Evolutionary conservation across 2,329 filamentous ascomycete genomes (phyloP).

Genomic region (Amesomyces nigricolor): DNA sequence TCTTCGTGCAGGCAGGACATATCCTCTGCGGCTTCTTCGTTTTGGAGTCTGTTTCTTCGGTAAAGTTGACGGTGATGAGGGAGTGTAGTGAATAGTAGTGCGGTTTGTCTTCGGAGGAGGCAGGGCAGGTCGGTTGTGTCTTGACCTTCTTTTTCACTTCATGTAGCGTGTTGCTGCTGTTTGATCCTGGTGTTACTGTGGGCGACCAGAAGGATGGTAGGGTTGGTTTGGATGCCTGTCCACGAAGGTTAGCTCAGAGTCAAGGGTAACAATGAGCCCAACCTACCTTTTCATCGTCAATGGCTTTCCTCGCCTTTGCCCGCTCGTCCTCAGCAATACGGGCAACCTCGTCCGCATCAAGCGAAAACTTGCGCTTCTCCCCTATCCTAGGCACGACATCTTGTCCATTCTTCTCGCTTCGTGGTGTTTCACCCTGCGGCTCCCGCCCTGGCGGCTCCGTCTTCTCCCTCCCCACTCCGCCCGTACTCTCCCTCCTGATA

Average conservation of each 20-base stretch:
- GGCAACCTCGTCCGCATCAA: conserved; percentile 71
- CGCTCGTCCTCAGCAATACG: conserved; percentile 65
- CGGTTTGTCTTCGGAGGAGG: conserved; percentile 57
- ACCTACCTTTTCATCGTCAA: conserved; percentile 65
- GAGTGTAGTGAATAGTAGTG: conserved; percentile 75
- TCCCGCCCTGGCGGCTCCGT: conserved; percentile 28
- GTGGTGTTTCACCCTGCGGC: conserved; percentile 14
- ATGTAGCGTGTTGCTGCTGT: conserved; percentile 52
- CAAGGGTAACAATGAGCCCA: not conserved
- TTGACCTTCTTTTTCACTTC: conserved; percentile 58
- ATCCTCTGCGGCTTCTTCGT: conserved; percentile 41
- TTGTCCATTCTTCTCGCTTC: conserved; percentile 38
- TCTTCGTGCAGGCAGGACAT: conserved; percentile 84
- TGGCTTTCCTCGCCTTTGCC: conserved; percentile 60
- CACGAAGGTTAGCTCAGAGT: conserved; percentile 10
- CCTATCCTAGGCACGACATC: conserved; percentile 37
- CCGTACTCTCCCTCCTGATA: conserved; percentile 32
- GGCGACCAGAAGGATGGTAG: conserved; percentile 93
- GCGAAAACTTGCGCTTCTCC: conserved; percentile 69
- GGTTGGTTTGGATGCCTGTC: conserved; percentile 55
- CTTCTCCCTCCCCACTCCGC: conserved; percentile 28
- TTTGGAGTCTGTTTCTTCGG: conserved; percentile 56
- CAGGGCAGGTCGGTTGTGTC: conserved; percentile 68
- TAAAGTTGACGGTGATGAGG: conserved; percentile 71
- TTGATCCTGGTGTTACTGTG: conserved; percentile 66